Evolutionary conservation across 352 stramenopile genomes (phyloP).

Genomic region (Globisporangium lucens): DNA sequence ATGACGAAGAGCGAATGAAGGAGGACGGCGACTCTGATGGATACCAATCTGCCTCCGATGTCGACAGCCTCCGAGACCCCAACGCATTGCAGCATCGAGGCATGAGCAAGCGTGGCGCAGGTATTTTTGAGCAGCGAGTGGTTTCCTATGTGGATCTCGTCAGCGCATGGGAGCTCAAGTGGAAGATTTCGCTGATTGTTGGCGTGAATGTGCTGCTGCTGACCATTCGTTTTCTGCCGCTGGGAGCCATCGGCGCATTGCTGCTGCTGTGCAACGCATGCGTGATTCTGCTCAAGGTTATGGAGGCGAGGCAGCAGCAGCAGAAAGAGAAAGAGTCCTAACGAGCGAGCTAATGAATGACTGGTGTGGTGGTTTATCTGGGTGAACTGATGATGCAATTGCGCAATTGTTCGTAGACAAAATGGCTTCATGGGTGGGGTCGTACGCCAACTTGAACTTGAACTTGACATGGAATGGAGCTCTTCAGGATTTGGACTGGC

Average conservation of each 20-base stretch:
- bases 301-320: neutral
- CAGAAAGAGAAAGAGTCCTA: slow-evolving; percentile 12
- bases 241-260: neutral
- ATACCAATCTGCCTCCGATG: slow-evolving; percentile 6
- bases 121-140: neutral
- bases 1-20: slow-evolving; percentile 28
- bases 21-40: slow-evolving; percentile 31
- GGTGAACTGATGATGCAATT: neutral
- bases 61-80: neutral
- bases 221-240: slow-evolving; percentile 6
- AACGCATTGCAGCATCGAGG: neutral
- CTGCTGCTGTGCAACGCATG: slow-evolving; percentile 11
- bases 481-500: neutral
- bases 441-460: neutral
- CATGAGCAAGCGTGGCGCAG: neutral
- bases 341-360: neutral
- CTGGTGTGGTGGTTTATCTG: neutral
- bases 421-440: neutral
- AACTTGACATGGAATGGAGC: neutral
- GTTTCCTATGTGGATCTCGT: neutral
- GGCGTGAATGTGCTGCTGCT: slow-evolving; percentile 8
- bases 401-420: no score
- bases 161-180: slow-evolving; percentile 6
- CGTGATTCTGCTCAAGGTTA: neutral
- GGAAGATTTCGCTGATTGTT: slow-evolving; percentile 11